Base-by-base conservation (phyloP, 2,329 filamentous ascomycete genomes). In the Colletotrichum sp. region DNA sequence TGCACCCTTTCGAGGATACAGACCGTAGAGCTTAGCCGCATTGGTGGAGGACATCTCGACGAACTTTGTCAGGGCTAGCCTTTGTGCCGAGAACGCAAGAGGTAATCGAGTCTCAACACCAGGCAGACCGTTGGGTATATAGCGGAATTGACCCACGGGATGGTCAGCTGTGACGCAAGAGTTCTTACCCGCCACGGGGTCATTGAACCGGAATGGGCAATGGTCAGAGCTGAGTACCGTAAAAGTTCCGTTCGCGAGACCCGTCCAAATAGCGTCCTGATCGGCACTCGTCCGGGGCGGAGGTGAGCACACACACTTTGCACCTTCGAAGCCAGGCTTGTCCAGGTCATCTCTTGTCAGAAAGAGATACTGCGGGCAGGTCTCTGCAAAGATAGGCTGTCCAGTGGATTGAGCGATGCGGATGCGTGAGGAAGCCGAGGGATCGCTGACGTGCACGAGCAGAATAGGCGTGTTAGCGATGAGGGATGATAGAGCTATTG, bases 51-150 rank as follows among this genome's bases (percentile, higher is more conserved):
- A 90, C 12, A 91, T 83, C 77, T 90, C 87, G n/a, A 92, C 90
- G 74, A 91, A 90, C 7, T 61, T 61, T 21, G 59, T 61, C 24
- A 61, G 21, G 10, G 59, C 59, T 21, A 61, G 59, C 18, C 59
- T 61, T 28, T 28, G 26, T 28, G 59, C 59, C 7, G 59, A 61
- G 59, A 61, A 61, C 12, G 59, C 83, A 4, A 92, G 82, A 0
- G 89, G 82, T 18, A 92, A 81, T 3, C 90, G 82, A 4, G 90
- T 92, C 82, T 92, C 91, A 36, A 92, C 85, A 2, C 90, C 90
- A 0, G 90, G 89, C 63, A 88, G 83, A 7, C 90, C 90, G 78
- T 92, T 92, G 12, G 90, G 90, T 61, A 92, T 90, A 71, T 90
- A 87, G 63, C 87, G 86, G 82, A 92, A 92, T 64, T 85, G 85